These are phyloP conservation scores for Starmerella apis DNA, from an alignment of 805 yeast species.

Conservation along the genomic window DNA sequence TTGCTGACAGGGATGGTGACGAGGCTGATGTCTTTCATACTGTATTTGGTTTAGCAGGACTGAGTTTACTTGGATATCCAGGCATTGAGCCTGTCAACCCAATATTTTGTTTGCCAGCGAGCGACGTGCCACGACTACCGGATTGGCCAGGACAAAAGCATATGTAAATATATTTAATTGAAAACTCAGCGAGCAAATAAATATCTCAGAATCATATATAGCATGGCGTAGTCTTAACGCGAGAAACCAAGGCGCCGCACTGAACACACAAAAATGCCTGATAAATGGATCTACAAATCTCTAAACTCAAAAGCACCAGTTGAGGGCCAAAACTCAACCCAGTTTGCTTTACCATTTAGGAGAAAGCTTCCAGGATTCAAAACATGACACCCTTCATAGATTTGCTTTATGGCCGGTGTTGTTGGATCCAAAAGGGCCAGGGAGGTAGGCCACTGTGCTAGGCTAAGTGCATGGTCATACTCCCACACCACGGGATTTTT, in stretches of 20 bases:
- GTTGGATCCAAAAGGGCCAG: conserved; percentile 58
- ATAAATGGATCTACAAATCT: no score
- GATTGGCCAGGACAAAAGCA: conserved; percentile 15
- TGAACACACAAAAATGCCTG: no score
- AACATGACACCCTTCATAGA: conserved; percentile 73
- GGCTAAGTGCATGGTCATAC: conserved; percentile 54
- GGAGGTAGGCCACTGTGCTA: conserved; percentile 68
- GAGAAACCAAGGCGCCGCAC: no score
- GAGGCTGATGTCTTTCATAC: conserved; percentile 92
- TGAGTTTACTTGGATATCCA: conserved; percentile 60
- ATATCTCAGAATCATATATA: no score
- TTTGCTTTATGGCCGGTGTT: conserved; percentile 59
- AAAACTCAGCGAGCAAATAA: neutral
- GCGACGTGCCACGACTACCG: conserved; percentile 9
- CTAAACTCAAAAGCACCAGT: conserved; percentile 37
- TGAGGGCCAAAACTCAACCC: conserved; percentile 63
- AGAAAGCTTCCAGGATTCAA: conserved; percentile 57
- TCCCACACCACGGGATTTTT: conserved; percentile 59
- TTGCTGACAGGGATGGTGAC: conserved; percentile 84
- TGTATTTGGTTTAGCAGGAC: conserved; percentile 77
- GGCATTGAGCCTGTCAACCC: conserved; percentile 65
- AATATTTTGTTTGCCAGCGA: conserved; percentile 66
- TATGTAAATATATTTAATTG: neutral
- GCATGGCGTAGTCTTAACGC: no score
- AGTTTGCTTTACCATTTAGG: conserved; percentile 41